These are phyloP conservation scores for Trebouxia sp. DNA, from an alignment of 139 green algal species.

Conservation along the genomic window DNA sequence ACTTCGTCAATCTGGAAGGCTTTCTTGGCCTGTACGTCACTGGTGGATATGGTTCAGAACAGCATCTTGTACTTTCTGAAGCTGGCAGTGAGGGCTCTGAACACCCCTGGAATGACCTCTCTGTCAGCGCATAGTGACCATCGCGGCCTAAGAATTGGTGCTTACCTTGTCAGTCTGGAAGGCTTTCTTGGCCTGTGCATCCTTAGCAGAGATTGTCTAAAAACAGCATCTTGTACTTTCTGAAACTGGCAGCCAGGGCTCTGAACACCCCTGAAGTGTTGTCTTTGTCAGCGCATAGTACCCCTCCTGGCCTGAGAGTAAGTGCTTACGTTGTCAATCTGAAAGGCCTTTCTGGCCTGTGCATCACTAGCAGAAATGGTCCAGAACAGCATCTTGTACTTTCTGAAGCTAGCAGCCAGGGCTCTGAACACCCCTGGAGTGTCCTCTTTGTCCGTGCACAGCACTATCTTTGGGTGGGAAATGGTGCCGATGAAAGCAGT, in stretches of 20 bases:
- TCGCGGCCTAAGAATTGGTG: too few relatives aligned
- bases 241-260: conserved; percentile 23
- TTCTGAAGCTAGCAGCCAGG: conserved; percentile 30
- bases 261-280: neutral
- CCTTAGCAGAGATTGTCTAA: neutral
- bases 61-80: conserved; percentile 12
- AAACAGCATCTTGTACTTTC: neutral
- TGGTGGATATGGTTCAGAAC: conserved; percentile 26
- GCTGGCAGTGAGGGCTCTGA: conserved; percentile 30
- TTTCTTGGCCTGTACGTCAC: conserved; percentile 14
- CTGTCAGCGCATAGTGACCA: too few relatives aligned
- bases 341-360: conserved; percentile 12
- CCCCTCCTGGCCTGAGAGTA: too few relatives aligned
- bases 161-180: neutral
- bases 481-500: neutral
- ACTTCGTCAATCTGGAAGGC: conserved; percentile 2
- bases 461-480: neutral
- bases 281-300: too few relatives aligned
- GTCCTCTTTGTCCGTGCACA: conserved; percentile 27
- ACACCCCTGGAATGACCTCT: neutral
- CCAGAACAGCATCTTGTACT: conserved; percentile 15
- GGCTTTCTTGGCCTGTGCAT: neutral
- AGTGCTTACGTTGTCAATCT: neutral
- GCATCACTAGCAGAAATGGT: conserved; percentile 24
- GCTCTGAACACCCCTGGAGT: conserved; percentile 25